These are phyloP conservation scores for Coemansia sp. DNA, from an alignment of 192 early-diverging fungal species.

Conservation along the genomic window DNA sequence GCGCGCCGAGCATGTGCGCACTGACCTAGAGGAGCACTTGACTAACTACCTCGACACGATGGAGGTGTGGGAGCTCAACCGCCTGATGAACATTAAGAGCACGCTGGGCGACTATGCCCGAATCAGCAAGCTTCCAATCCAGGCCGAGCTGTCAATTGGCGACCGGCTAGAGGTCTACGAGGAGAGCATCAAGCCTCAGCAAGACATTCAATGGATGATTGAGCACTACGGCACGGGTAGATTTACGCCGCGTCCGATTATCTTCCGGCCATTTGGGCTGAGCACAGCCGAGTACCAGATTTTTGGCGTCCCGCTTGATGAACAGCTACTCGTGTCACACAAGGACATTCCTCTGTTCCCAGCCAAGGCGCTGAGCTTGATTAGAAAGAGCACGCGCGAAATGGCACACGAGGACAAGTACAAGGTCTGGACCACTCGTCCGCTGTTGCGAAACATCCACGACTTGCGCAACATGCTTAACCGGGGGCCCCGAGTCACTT, in stretches of 20 bases:
- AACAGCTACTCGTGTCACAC: conserved; percentile 57
- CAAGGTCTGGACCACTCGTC: conserved; percentile 59
- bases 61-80: conserved; percentile 54
- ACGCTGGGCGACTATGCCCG: conserved; percentile 36
- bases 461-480: conserved; percentile 63
- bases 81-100: conserved; percentile 51
- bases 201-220: conserved; percentile 73
- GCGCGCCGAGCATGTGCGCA: conserved; percentile 61
- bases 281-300: conserved; percentile 71
- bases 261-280: conserved; percentile 66
- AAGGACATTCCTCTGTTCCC: conserved; percentile 62
- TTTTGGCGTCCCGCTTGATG: conserved; percentile 71
- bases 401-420: conserved; percentile 50
- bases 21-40: conserved; percentile 65
- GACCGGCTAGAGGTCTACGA: conserved; percentile 60
- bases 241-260: conserved; percentile 65
- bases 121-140: conserved; percentile 31
- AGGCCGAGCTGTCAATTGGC: conserved; percentile 36
- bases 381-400: conserved; percentile 50
- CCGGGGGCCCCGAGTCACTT: conserved; percentile 52
- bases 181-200: conserved; percentile 71
- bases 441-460: conserved; percentile 58
- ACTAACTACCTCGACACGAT: conserved; percentile 51
- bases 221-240: conserved; percentile 68
- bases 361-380: conserved; percentile 55